Conservation (phyloP, 2,329 filamentous ascomycete genomes). For the Cladobotryum mycophilum region DNA sequence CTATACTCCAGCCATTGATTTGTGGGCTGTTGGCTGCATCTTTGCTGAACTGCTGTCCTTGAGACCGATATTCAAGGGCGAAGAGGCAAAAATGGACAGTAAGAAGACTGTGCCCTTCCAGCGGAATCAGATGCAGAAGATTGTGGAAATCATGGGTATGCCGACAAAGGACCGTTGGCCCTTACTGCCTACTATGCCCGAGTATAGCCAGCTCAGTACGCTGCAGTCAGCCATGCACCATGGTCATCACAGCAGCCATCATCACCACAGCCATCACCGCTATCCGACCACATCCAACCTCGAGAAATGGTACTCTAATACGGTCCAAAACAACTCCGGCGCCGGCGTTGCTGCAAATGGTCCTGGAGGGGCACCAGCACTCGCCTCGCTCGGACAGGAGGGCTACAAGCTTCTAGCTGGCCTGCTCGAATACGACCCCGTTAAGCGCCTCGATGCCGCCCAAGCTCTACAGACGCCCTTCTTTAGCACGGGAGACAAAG, state of each 20-base stretch:
- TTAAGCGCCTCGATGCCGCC: slow-evolving; percentile 78
- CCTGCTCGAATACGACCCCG: slow-evolving; percentile 87
- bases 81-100: slow-evolving; percentile 97
- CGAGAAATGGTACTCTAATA: slow-evolving; percentile 74
- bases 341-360: slow-evolving; percentile 6
- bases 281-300: slow-evolving; percentile 44
- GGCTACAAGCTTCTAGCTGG: slow-evolving; percentile 77
- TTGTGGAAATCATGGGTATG: slow-evolving; percentile 90
- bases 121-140: slow-evolving; percentile 98
- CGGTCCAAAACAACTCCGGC: slow-evolving; percentile 52
- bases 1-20: slow-evolving; percentile 93
- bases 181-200: slow-evolving; percentile 75
- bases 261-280: slow-evolving; percentile 44
- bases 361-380: slow-evolving; percentile 26
- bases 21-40: slow-evolving; percentile 97
- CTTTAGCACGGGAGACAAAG: slow-evolving; percentile 68
- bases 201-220: slow-evolving; percentile 65
- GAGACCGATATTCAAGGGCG: slow-evolving; percentile 94
- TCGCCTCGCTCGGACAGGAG: slow-evolving; percentile 62
- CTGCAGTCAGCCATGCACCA: slow-evolving; percentile 45
- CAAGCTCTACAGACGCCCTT: slow-evolving; percentile 87
- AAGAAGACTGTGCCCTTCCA: slow-evolving; percentile 98
- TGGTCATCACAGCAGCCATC: slow-evolving; percentile 34
- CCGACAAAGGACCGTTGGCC: slow-evolving; percentile 89
- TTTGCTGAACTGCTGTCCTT: slow-evolving; percentile 90